Evolutionary conservation across 768 basidiomycete species (phyloP).

Genomic region (Hygrophoropsis aurantiaca): DNA sequence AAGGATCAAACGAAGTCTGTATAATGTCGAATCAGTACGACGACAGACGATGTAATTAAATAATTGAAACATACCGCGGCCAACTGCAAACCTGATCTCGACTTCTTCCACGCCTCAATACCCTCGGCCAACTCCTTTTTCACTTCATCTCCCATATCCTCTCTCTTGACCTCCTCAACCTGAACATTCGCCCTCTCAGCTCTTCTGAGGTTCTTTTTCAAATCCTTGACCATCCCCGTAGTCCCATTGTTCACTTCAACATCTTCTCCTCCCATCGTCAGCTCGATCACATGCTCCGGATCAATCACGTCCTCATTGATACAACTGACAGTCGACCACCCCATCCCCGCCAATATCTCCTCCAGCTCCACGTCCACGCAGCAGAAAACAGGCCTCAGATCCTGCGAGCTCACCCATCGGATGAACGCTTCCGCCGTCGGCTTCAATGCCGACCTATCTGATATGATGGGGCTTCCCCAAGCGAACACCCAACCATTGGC

Average conservation of each 20-base stretch:
- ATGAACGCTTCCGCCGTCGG: conserved; percentile 42
- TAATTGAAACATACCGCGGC: conserved; percentile 35
- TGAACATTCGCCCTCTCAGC: conserved; percentile 56
- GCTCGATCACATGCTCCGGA: conserved; percentile 43
- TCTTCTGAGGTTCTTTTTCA: conserved; percentile 60
- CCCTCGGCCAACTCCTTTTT: conserved; percentile 49
- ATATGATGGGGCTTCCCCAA: conserved; percentile 65
- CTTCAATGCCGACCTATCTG: conserved; percentile 33
- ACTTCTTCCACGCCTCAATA: conserved; percentile 55
- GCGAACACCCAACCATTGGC: conserved; percentile 53
- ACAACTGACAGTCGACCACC: conserved; percentile 61
- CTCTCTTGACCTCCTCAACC: conserved; percentile 42
- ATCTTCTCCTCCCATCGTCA: conserved; percentile 35
- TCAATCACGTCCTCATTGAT: conserved; percentile 63
- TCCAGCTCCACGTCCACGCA: conserved; percentile 57
- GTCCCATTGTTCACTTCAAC: conserved; percentile 37
- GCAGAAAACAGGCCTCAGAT: conserved; percentile 57
- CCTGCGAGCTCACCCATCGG: conserved; percentile 40
- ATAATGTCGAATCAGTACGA: background rate
- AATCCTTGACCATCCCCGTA: conserved; percentile 47
- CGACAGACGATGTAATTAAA: background rate
- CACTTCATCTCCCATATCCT: conserved; percentile 43
- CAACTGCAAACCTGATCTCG: conserved; percentile 57
- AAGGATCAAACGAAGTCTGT: conserved; percentile 49
- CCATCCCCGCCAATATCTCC: conserved; percentile 47